These are phyloP conservation scores for Articulospora tetracladia DNA, from an alignment of 495 filamentous ascomycete species.

Conservation along the genomic window DNA sequence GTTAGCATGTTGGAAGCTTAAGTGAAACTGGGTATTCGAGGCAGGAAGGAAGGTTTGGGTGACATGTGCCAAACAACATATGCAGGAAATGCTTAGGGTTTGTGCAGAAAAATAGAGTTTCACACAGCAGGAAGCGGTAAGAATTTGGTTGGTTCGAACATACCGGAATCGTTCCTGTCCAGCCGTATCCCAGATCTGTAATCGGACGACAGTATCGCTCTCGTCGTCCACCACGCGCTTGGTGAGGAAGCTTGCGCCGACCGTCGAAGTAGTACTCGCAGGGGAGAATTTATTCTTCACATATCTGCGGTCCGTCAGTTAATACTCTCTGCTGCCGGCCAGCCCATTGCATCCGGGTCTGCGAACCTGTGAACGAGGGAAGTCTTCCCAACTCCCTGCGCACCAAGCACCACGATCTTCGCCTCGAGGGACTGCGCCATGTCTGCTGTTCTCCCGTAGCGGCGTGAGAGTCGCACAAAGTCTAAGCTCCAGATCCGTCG, in stretches of 20 bases:
- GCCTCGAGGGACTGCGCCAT: conserved; percentile 61
- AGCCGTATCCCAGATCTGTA: conserved; percentile 94
- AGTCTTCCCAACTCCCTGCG: conserved; percentile 94
- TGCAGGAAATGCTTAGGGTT: not conserved
- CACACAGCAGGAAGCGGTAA: not conserved
- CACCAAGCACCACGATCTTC: conserved; percentile 87
- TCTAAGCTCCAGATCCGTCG: not conserved
- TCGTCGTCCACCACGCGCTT: conserved; percentile 87
- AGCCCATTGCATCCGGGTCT: too few species aligned
- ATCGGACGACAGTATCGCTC: conserved; percentile 69
- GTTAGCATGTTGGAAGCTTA: not conserved
- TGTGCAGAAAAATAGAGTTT: not conserved
- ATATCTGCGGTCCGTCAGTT: conserved; percentile 16
- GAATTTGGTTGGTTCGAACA: not conserved
- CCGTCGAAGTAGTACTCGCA: conserved; percentile 68
- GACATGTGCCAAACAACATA: not conserved
- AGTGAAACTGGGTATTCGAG: not conserved
- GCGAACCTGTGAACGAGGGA: conserved; percentile 83
- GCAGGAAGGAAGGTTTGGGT: not conserved
- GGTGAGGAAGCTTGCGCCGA: conserved; percentile 91
- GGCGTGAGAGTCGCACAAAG: not conserved
- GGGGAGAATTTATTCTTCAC: conserved; percentile 36
- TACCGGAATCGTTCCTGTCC: conserved; percentile 90
- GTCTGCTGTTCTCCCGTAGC: not conserved
- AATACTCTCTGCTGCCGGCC: not conserved